Conservation (phyloP, 2,329 filamentous ascomycete genomes). For the Aschersonia sp. region DNA sequence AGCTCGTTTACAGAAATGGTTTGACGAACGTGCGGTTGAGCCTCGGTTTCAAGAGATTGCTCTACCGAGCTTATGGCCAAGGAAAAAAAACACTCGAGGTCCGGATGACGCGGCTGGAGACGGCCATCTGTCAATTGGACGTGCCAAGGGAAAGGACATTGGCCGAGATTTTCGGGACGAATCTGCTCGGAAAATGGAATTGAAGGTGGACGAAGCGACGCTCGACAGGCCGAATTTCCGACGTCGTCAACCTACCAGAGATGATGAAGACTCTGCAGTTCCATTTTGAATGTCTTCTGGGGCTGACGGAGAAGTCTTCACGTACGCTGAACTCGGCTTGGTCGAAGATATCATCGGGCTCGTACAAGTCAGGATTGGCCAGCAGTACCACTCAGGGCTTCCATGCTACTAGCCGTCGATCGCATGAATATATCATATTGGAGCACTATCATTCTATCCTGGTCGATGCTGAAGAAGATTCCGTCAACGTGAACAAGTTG, state of each 20-base stretch:
- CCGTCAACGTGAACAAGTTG: constrained; percentile 58
- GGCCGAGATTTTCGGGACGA: constrained; percentile 36
- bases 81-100: constrained; percentile 69
- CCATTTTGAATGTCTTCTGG: constrained; percentile 20
- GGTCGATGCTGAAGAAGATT: constrained; percentile 21
- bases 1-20: constrained; percentile 68
- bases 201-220: constrained; percentile 28
- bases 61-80: constrained; percentile 67
- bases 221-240: constrained; percentile 23
- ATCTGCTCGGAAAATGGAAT: constrained; percentile 23
- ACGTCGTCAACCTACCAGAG: constrained; percentile 20
- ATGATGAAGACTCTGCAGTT: constrained; percentile 27
- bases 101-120: constrained; percentile 44
- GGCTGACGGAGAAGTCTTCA: too few relatives aligned
- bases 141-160: constrained; percentile 38
- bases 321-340: too few relatives aligned
- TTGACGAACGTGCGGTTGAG: constrained; percentile 75
- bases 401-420: too few relatives aligned
- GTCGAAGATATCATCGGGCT: too few relatives aligned
- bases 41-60: constrained; percentile 79
- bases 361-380: too few relatives aligned
- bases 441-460: constrained; percentile 8
- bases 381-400: too few relatives aligned
- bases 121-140: constrained; percentile 31
- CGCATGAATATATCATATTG: constrained; percentile 8